phyloP scores from a whole-genome alignment of 495 filamentous ascomycete genomes.

The Penicillium canescens region DNA sequence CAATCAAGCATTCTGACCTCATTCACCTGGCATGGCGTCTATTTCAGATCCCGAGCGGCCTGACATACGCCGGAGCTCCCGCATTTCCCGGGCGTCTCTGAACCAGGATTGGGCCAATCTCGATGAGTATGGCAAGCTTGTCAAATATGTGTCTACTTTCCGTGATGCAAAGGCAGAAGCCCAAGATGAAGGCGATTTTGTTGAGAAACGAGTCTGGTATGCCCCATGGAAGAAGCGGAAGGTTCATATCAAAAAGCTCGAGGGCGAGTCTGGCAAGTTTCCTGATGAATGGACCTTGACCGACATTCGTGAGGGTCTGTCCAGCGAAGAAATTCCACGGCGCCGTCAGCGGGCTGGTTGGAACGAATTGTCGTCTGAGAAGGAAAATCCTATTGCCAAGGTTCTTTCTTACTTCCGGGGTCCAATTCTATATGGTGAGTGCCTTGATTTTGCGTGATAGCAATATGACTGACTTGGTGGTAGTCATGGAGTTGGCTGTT shows the following conservation, averaged over 20 bases:
- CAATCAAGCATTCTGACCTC: not conserved
- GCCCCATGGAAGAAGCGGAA: constrained; percentile 57
- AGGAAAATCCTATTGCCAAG: constrained; percentile 71
- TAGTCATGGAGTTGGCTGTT: constrained; percentile 81
- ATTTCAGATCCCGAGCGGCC: constrained; percentile 17
- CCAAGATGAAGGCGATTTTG: constrained; percentile 24
- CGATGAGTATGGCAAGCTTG: constrained; percentile 58
- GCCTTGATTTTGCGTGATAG: not conserved
- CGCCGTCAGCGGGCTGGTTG: constrained; percentile 64
- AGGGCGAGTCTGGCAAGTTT: constrained; percentile 42
- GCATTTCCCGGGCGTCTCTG: constrained; percentile 41
- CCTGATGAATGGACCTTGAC: constrained; percentile 73
- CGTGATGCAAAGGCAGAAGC: constrained; percentile 43
- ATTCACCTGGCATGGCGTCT: constrained; percentile 15
- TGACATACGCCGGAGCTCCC: constrained; percentile 24
- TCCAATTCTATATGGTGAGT: constrained; percentile 78
- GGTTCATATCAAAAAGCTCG: constrained; percentile 46
- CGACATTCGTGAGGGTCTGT: constrained; percentile 64
- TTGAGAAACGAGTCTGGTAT: constrained; percentile 47
- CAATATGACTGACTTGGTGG: constrained; percentile 20
- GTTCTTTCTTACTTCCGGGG: constrained; percentile 73
- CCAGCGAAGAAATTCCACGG: constrained; percentile 49
- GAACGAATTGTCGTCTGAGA: constrained; percentile 74
- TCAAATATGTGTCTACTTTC: constrained; percentile 65
- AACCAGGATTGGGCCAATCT: constrained; percentile 38